Percentiles rank a stretch among this genome's conserved stretches.
Conservation (phyloP, 1,284 basidiomycete genomes). For the Ceratobasidium sp. region DNA sequence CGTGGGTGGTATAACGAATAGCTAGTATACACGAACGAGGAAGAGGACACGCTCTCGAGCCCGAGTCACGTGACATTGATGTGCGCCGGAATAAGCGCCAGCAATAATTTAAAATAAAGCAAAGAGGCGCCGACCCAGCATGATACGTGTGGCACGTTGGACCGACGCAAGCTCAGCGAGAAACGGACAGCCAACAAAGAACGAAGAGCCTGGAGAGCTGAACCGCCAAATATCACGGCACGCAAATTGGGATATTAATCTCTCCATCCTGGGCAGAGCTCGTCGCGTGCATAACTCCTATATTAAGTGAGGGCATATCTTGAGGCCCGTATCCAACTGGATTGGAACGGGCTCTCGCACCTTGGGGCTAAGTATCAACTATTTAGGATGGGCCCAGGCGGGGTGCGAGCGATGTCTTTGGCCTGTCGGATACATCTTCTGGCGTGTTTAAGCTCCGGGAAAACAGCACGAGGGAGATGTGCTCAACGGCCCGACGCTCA, state of each 20-base stretch:
- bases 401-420: constrained; percentile 4
- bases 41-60: too few species aligned
- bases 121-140: too few species aligned
- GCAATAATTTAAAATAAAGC: too few species aligned
- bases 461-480: too few species aligned
- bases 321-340: background rate
- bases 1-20: background rate
- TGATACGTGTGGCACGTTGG: too few species aligned
- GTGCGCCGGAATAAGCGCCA: too few species aligned
- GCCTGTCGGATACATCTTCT: background rate
- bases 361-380: constrained; percentile 19
- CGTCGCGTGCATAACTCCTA: background rate
- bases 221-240: background rate
- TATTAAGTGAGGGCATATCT: constrained; percentile 13
- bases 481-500: too few species aligned
- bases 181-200: too few species aligned
- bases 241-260: constrained; percentile 2
- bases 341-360: constrained; percentile 11
- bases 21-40: background rate
- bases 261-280: background rate
- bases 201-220: too few species aligned
- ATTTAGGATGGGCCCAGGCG: constrained; percentile 1
- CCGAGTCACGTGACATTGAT: too few species aligned
- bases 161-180: too few species aligned
- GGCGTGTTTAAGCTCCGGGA: too few species aligned